Percentiles rank a stretch among this genome's conserved stretches.
phyloP scores from a whole-genome alignment of 805 yeast genomes.

The Metschnikowia reukaufii region DNA sequence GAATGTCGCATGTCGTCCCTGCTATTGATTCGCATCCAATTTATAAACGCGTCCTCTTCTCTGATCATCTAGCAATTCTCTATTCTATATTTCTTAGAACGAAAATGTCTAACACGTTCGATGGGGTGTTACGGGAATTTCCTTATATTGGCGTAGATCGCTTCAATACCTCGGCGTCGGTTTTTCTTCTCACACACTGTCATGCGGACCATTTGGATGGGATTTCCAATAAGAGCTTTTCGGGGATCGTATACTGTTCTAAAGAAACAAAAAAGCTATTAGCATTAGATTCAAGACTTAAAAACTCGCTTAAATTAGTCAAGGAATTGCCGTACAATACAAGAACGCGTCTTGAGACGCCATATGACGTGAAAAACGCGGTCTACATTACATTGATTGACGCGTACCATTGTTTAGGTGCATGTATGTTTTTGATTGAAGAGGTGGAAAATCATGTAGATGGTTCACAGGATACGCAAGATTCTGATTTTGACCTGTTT shows the following conservation, averaged over 20 bases:
- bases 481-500: neutral
- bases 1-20: slow-evolving; percentile 4
- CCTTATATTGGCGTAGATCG: slow-evolving; percentile 46
- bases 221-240: slow-evolving; percentile 37
- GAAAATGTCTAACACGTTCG: slow-evolving; percentile 30
- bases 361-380: slow-evolving; percentile 12
- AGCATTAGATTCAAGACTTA: slow-evolving; percentile 19
- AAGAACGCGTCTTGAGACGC: slow-evolving; percentile 21
- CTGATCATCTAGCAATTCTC: neutral
- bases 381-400: slow-evolving; percentile 44
- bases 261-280: slow-evolving; percentile 35
- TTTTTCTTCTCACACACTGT: slow-evolving; percentile 47
- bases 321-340: slow-evolving; percentile 22
- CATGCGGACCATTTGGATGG: slow-evolving; percentile 59
- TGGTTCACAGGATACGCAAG: neutral
- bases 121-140: slow-evolving; percentile 47
- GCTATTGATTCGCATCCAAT: slow-evolving; percentile 6
- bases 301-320: slow-evolving; percentile 21
- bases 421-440: slow-evolving; percentile 53
- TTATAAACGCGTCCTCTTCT: neutral
- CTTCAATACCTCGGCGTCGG: slow-evolving; percentile 26
- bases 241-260: slow-evolving; percentile 49
- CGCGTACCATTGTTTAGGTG: slow-evolving; percentile 62
- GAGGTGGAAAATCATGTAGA: slow-evolving; percentile 7
- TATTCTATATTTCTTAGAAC: neutral